These are phyloP conservation scores for Ocimum tenuiflorum DNA, from an alignment of 257 asterid genomes.

Conservation along the genomic window DNA sequence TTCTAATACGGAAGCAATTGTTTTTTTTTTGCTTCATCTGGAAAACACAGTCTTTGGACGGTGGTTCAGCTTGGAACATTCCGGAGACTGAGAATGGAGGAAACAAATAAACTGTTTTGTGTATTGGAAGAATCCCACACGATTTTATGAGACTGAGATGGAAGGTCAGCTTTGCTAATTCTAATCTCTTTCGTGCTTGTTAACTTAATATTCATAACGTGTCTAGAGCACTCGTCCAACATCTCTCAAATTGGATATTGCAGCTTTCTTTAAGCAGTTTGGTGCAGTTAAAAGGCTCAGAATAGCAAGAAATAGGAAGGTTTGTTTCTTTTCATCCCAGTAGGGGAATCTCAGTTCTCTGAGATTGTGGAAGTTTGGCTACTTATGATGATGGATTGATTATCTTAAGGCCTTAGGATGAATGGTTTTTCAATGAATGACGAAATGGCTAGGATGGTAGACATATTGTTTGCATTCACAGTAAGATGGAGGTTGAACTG, in stretches of 20 bases:
- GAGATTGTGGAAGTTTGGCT: not conserved
- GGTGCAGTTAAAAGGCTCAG: conserved; percentile 78
- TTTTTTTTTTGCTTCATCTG: not conserved
- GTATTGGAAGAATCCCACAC: conserved; percentile 93
- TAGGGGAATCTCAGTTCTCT: not conserved
- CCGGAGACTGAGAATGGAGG: conserved; percentile 40
- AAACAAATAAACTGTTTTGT: conserved; percentile 57
- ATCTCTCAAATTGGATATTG: conserved; percentile 1
- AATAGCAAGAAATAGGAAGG: conserved; percentile 88
- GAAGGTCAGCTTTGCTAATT: conserved; percentile 45
- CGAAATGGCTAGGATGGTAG: no score
- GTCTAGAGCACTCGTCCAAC: not conserved
- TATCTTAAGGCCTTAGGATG: no score
- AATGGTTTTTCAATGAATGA: no score
- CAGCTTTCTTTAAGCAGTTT: conserved; percentile 91
- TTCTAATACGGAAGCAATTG: not conserved
- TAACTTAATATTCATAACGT: not conserved
- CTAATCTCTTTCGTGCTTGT: not conserved
- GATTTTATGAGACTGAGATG: conserved; percentile 91
- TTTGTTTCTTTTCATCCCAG: conserved; percentile 16
- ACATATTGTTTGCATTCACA: no score
- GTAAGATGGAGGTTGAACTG: no score
- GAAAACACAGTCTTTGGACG: conserved; percentile 56
- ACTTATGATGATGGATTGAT: no score
- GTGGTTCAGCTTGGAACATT: conserved; percentile 55